Percentiles rank a stretch among this genome's conserved stretches.
phyloP scores from a whole-genome alignment of 345 rosid species.

The Linum lewisii region DNA sequence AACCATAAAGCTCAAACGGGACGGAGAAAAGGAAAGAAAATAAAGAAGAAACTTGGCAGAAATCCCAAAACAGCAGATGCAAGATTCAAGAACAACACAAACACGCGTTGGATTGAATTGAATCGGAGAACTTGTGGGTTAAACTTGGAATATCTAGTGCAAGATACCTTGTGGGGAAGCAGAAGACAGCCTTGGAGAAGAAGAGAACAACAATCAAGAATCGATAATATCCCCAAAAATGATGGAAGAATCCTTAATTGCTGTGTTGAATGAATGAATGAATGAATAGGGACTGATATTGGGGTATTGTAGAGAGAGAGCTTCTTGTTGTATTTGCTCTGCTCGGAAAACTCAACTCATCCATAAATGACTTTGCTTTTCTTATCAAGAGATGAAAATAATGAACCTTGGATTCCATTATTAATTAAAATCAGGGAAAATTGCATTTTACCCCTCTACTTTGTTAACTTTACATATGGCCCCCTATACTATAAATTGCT shows the following conservation, averaged over 20 bases:
- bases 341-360: no score
- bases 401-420: no score
- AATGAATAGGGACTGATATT: background rate
- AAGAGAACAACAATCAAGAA: background rate
- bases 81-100: background rate
- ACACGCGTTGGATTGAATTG: background rate
- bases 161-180: constrained; percentile 9
- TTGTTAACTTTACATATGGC: no score
- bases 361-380: no score
- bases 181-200: background rate
- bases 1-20: background rate
- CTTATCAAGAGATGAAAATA: no score
- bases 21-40: background rate
- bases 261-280: background rate
- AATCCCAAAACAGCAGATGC: background rate
- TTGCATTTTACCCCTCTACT: no score
- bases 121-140: constrained; percentile 1
- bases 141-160: constrained; percentile 8
- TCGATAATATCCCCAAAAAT: background rate
- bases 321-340: no score
- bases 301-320: background rate
- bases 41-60: background rate
- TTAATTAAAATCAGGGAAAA: no score
- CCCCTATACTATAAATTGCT: no score
- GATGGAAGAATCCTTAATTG: background rate